Evolutionary conservation across 495 filamentous ascomycete genomes (phyloP).

Genomic region (Aspergillus cavernicola): DNA sequence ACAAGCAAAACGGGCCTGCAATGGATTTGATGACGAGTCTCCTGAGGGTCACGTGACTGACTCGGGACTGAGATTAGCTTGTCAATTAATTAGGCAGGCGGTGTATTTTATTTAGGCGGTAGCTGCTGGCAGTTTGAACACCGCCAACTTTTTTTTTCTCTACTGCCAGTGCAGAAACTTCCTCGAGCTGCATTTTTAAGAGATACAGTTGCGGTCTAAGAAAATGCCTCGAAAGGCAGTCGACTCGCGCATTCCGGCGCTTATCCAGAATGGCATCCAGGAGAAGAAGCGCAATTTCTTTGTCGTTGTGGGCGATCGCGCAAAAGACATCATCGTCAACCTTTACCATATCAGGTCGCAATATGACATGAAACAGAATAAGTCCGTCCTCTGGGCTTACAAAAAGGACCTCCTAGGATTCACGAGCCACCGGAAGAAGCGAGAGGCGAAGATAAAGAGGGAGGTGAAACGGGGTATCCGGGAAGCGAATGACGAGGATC

Average conservation of each 20-base stretch:
- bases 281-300: slow-evolving; percentile 98
- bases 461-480: slow-evolving; percentile 94
- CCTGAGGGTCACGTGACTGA: background rate
- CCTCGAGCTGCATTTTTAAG: background rate
- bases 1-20: background rate
- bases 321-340: slow-evolving; percentile 96
- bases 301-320: slow-evolving; percentile 89
- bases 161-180: slow-evolving; percentile 4
- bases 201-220: background rate
- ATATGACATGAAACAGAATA: slow-evolving; percentile 90
- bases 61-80: no score
- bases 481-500: slow-evolving; percentile 92
- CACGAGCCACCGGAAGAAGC: slow-evolving; percentile 93
- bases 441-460: slow-evolving; percentile 95
- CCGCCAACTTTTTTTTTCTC: slow-evolving; percentile 5
- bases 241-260: slow-evolving; percentile 91
- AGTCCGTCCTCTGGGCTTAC: slow-evolving; percentile 98
- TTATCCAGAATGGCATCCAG: slow-evolving; percentile 93
- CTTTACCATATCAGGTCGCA: slow-evolving; percentile 91
- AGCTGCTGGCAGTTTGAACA: background rate
- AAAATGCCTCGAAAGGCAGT: slow-evolving; percentile 56
- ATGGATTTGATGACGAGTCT: background rate
- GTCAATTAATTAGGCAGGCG: background rate
- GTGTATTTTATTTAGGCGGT: background rate
- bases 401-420: slow-evolving; percentile 96